Evolutionary conservation across 73 alveolate genomes (phyloP).

Genomic region (Paraurostyla sp.): DNA sequence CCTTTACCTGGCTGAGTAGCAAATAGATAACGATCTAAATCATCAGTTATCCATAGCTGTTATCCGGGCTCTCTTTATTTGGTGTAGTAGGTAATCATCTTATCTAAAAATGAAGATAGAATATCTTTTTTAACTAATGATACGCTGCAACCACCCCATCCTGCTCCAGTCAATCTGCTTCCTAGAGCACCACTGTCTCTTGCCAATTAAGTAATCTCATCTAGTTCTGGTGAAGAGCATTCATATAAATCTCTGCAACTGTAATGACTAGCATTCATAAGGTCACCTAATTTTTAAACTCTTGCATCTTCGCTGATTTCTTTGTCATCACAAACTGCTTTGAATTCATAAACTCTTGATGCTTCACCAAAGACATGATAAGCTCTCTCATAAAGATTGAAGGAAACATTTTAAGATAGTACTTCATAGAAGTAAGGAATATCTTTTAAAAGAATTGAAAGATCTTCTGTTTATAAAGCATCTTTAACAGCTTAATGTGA

Average conservation of each 20-base stretch:
- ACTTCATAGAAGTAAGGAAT: conserved; percentile 82
- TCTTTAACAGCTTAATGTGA: conserved; percentile 63
- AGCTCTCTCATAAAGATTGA: conserved; percentile 83
- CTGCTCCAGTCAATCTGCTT: conserved; percentile 94
- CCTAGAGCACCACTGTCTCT: conserved; percentile 94
- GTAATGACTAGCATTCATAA: conserved; percentile 87
- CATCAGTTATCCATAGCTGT: conserved; percentile 83
- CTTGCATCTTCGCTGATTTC: conserved; percentile 62
- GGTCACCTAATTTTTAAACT: conserved; percentile 81
- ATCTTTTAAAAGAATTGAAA: conserved; percentile 57
- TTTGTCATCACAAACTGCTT: conserved; percentile 70
- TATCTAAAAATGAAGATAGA: conserved; percentile 62
- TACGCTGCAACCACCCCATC: conserved; percentile 98
- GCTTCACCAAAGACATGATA: conserved; percentile 86
- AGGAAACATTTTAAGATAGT: conserved; percentile 60
- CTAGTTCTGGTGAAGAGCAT: conserved; percentile 89
- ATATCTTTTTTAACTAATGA: conserved; percentile 77
- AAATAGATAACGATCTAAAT: conserved; percentile 77
- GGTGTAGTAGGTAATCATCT: conserved; percentile 73
- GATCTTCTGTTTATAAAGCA: conserved; percentile 67
- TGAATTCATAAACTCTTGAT: conserved; percentile 82
- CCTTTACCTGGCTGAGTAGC: conserved; percentile 80
- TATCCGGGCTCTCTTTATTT: conserved; percentile 80
- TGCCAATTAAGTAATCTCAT: conserved; percentile 78
- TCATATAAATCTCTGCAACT: conserved; percentile 89